Evolutionary conservation across 106 monocot genomes (phyloP), one percentile per base, ranked within the genome.

Genomic region (Dendrobium nobile): DNA sequence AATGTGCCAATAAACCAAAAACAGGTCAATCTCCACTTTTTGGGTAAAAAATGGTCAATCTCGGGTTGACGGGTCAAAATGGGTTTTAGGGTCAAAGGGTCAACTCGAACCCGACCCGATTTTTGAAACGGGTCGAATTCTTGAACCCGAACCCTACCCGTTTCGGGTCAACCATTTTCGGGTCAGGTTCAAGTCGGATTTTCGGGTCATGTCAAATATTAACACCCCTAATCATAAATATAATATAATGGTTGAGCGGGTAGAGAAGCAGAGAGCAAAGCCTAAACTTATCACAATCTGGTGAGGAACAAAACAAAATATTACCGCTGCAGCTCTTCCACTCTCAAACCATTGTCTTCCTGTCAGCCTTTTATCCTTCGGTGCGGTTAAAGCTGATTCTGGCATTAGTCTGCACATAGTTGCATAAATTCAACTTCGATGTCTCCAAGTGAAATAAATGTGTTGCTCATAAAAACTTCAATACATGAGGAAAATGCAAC

Each of bases 281-380:
- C 15, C 33, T 0, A 70, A 37, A 70, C 15, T 70, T 33, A 37
- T 70, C 33, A 70, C 13, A 33, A 20, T 70, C 2, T 13, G 13
- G 37, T 28, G 17, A 4, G 75, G n/a, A 51, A 26, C 72, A 75
- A 43, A 55, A 47, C 13, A 42, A 76, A 82, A 22, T 68, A 10
- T 26, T 89, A 98, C 97, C 85, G 41, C 67, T 68, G 92, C 18
- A 82, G 92, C 89, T 84, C 92, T 89, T 87, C 94, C 94, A 58
- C 89, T 92, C 85, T 98, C 94, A 88, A 92, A 98, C 91, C 92
- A 94, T 77, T 91, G 92, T 77, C 95, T 88, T 77, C 94, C 95
- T 10, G 89, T 44, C 61, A 95, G 88, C 73, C 84, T 92, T 85
- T 91, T 98, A 73, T 98, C 95, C 79, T 92, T 98, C 8, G 98